Evolutionary conservation across 768 basidiomycete species (phyloP).

Genomic region (Udeniomyces megalosporus): DNA sequence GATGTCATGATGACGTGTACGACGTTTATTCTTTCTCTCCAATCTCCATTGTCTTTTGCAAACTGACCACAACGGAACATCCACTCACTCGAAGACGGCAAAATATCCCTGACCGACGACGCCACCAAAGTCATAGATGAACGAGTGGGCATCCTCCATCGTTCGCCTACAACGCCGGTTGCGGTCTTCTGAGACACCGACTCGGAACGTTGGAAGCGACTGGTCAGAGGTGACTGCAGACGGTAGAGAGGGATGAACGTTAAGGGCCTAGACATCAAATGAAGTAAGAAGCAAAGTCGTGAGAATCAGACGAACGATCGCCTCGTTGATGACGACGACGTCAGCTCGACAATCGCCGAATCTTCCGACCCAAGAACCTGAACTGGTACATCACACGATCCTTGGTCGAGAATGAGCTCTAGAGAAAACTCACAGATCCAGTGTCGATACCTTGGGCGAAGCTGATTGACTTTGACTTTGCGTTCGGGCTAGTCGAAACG

Average conservation of each 20-base stretch:
- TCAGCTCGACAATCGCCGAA: not conserved
- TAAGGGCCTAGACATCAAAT: constrained; percentile 39
- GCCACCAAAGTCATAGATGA: constrained; percentile 81
- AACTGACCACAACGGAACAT: not conserved
- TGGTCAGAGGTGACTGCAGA: not conserved
- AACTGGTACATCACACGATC: not conserved
- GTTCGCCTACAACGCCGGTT: constrained; percentile 69
- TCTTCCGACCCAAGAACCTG: not conserved
- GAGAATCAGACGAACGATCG: not conserved
- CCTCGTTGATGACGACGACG: too few species aligned
- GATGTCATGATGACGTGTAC: too few species aligned
- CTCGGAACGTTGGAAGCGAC: constrained; percentile 36
- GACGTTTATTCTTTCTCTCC: too few species aligned
- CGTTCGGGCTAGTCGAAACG: constrained; percentile 35
- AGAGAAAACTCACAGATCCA: constrained; percentile 43
- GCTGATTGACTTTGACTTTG: constrained; percentile 65
- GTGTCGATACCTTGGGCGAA: constrained; percentile 59
- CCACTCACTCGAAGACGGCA: constrained; percentile 65
- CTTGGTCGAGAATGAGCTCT: not conserved
- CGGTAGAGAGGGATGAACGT: constrained; percentile 38
- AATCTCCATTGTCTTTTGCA: too few species aligned
- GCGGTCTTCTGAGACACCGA: constrained; percentile 61
- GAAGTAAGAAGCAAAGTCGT: not conserved
- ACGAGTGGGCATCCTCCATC: constrained; percentile 97
- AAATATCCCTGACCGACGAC: constrained; percentile 94